These are phyloP conservation scores for Tuber borchii DNA, from an alignment of 495 filamentous ascomycete genomes.

Conservation along the genomic window DNA sequence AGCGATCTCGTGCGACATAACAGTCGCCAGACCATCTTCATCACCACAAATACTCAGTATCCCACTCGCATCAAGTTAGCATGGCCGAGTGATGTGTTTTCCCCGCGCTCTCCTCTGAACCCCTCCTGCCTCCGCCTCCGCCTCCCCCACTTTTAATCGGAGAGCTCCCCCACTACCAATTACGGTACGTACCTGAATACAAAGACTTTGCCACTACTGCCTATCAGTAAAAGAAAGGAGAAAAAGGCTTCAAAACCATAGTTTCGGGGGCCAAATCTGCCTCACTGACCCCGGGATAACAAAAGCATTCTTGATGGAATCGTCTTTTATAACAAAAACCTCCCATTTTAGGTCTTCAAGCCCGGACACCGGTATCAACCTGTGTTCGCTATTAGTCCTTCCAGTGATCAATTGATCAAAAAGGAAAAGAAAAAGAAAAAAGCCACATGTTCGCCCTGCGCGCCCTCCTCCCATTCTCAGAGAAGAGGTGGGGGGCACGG, in stretches of 20 bases:
- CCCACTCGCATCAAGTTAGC: conserved; percentile 46
- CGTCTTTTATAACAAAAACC: conserved; percentile 72
- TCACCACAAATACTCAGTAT: conserved; percentile 65
- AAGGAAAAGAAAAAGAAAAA: not conserved
- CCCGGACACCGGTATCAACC: conserved; percentile 63
- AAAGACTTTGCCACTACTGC: conserved; percentile 72
- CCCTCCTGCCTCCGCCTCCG: not conserved
- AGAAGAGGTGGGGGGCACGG: not conserved
- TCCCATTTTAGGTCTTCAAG: conserved; percentile 66
- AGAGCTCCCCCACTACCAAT: not conserved
- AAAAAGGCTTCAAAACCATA: not conserved
- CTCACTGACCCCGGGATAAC: conserved; percentile 67
- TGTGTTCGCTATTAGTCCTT: conserved; percentile 15
- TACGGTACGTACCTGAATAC: conserved; percentile 68
- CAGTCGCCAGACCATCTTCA: conserved; percentile 73
- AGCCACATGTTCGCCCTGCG: not conserved
- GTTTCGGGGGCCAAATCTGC: not conserved
- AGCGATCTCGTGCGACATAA: conserved; percentile 84
- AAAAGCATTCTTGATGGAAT: conserved; percentile 64
- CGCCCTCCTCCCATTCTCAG: not conserved
- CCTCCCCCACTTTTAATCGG: not conserved
- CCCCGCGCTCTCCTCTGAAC: not conserved
- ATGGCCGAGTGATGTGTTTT: not conserved
- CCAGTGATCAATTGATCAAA: not conserved
- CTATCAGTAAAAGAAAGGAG: conserved; percentile 1